Percentiles rank a stretch among this genome's conserved stretches.
These are phyloP conservation scores for Thermomucor indicae-seudaticae DNA, from an alignment of 371 early-diverging fungal species.

Conservation along the genomic window DNA sequence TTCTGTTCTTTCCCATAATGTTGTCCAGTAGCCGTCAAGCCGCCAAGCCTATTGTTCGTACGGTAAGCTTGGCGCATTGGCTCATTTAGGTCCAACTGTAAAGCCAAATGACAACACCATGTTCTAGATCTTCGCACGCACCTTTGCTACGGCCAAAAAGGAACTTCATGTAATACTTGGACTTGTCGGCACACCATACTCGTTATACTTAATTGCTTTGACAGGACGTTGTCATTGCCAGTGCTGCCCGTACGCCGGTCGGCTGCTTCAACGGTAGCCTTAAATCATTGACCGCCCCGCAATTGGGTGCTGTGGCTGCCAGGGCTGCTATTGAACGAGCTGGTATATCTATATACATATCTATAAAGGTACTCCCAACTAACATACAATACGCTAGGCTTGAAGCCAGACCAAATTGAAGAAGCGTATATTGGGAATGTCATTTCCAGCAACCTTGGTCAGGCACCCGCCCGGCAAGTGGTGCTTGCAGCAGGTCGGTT, in stretches of 20 bases:
- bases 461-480: conserved; percentile 87
- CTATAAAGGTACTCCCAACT: too few relatives aligned
- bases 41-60: too few relatives aligned
- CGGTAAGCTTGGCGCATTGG: too few relatives aligned
- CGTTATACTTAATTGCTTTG: neutral
- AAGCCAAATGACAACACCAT: neutral
- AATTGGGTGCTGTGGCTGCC: conserved; percentile 73
- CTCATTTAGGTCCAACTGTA: too few relatives aligned
- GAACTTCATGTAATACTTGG: conserved; percentile 29
- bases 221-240: conserved; percentile 59
- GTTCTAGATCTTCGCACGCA: conserved; percentile 21
- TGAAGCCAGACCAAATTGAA: conserved; percentile 71
- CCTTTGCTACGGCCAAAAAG: conserved; percentile 31
- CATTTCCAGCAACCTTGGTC: conserved; percentile 76
- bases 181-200: neutral
- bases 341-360: conserved; percentile 31
- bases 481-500: conserved; percentile 58
- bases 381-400: too few relatives aligned
- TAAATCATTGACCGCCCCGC: conserved; percentile 58
- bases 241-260: conserved; percentile 71
- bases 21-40: too few relatives aligned
- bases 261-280: conserved; percentile 71
- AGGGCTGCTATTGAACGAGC: conserved; percentile 65
- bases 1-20: too few relatives aligned
- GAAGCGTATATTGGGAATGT: conserved; percentile 93